Percentiles rank a stretch among this genome's conserved stretches.
Conservation (phyloP, 2,329 filamentous ascomycete species). For the Botrytis fabae region DNA sequence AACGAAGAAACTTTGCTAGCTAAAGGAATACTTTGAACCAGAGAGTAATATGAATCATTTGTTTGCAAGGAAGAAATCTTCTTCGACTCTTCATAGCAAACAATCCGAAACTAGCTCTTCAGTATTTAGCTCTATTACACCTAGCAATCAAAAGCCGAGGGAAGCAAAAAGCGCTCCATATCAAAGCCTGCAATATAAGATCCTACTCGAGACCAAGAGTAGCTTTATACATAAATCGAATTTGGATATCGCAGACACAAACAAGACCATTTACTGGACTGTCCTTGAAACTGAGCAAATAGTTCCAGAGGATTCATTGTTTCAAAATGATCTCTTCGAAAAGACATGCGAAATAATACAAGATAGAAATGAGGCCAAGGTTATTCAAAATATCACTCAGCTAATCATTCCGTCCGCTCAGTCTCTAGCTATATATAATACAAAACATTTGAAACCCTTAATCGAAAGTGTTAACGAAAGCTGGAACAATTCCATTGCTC, state of each 20-base stretch:
- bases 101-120: constrained; percentile 30
- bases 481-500: constrained; percentile 45
- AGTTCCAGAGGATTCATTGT: not conserved
- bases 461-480: constrained; percentile 46
- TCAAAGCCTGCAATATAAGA: constrained; percentile 39
- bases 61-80: constrained; percentile 40
- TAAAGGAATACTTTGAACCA: constrained; percentile 8
- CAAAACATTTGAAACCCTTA: constrained; percentile 38
- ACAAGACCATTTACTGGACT: constrained; percentile 36
- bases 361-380: not conserved
- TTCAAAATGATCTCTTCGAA: not conserved
- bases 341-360: not conserved
- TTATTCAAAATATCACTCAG: constrained; percentile 7
- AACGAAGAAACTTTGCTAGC: not conserved
- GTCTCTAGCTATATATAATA: not conserved
- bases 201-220: constrained; percentile 44
- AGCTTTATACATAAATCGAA: constrained; percentile 44
- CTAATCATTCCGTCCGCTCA: constrained; percentile 10
- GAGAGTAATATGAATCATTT: constrained; percentile 31
- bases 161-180: constrained; percentile 45
- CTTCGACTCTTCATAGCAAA: constrained; percentile 35
- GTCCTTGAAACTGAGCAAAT: not conserved
- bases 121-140: constrained; percentile 31
- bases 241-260: constrained; percentile 39
- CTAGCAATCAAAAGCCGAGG: constrained; percentile 44